Evolutionary conservation across 129 eudicot genomes (phyloP), one percentile per base, ranked within the genome.

Genomic region (Flaveria sonorensis): DNA sequence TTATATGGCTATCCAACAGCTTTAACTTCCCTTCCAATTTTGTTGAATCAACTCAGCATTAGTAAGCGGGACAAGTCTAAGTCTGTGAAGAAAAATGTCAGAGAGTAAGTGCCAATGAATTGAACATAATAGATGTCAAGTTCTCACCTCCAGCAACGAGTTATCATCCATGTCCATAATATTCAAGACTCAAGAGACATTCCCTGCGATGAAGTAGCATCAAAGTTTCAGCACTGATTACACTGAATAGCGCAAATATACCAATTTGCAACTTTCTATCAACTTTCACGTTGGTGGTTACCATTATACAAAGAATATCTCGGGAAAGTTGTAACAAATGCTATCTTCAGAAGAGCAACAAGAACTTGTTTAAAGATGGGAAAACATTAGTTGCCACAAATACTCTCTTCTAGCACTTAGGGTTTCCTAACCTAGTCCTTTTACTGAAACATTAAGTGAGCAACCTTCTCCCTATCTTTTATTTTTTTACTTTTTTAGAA

Each of bases 101-200:
- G 23, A 26, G 14, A 51, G 20, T 51, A 51, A 51, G 57, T 51
- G 19, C 23, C 64, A 57, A 57, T 20, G 6, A 21, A 57, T 13
- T 21, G 28, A 10, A 8, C 64, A 20, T 10, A 57, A 11, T 9
- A 57, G 4, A 11, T 61, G 40, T 61, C 42, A 61, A 61, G 15
- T 57, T 57, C 64, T 61, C 19, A 83, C 92, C 92, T 83, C 68
- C 76, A 52, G 64, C 76, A 74, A 62, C 70, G 67, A 72, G 71
- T 67, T 76, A 83, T 85, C 86, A 55, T 83, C 92, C 83, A 79
- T 46, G 68, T 77, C 87, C 92, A 83, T 88, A 14, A 84, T 61
- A 71, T 40, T 30, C 76, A 72, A 59, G 63, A 68, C 36, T 30
- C 36, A 3, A 30, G 28, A 24, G 61, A 50, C 69, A 72, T 74